phyloP scores from a whole-genome alignment of 208 protist species.

The Wallacemonas sp. region DNA sequence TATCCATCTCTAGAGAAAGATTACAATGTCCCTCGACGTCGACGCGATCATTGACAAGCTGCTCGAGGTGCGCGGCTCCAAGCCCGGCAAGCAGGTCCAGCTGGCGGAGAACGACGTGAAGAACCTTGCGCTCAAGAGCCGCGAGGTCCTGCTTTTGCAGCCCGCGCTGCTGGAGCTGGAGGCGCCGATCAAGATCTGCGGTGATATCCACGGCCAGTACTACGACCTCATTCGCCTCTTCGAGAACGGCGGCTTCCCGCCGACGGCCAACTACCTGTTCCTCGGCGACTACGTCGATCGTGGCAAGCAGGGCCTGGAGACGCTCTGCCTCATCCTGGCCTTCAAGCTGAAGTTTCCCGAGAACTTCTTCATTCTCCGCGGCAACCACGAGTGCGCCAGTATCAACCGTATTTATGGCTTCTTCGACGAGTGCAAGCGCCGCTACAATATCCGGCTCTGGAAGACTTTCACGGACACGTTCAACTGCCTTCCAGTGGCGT shows the following conservation, averaged over 20 bases:
- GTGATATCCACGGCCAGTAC: constrained; percentile 99
- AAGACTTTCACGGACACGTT: constrained; percentile 99
- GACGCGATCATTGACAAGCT: constrained; percentile 93
- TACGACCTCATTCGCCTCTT: constrained; percentile 99
- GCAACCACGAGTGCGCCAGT: constrained; percentile 99
- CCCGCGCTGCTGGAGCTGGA: constrained; percentile 88
- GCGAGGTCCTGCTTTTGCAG: constrained; percentile 89
- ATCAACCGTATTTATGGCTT: constrained; percentile 99
- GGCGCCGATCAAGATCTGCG: constrained; percentile 94
- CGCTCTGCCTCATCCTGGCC: constrained; percentile 97
- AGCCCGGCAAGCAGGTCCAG: constrained; percentile 89
- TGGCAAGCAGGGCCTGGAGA: constrained; percentile 98
- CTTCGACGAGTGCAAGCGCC: constrained; percentile 99
- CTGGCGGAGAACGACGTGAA: constrained; percentile 89
- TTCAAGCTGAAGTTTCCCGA: constrained; percentile 99
- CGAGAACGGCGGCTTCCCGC: constrained; percentile 99
- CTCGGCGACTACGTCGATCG: constrained; percentile 99
- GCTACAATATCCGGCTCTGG: constrained; percentile 99
- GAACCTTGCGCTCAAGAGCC: constrained; percentile 74
- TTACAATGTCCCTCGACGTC: constrained; percentile 84
- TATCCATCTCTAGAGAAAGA: no score
- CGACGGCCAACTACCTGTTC: constrained; percentile 99
- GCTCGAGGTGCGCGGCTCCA: constrained; percentile 87
- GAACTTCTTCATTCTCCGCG: constrained; percentile 99
- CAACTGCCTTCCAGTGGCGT: constrained; percentile 98